Percentiles rank a stretch among this genome's conserved stretches.
phyloP scores from a whole-genome alignment of 2,329 filamentous ascomycete genomes.

The Penicillium hesseltinei region DNA sequence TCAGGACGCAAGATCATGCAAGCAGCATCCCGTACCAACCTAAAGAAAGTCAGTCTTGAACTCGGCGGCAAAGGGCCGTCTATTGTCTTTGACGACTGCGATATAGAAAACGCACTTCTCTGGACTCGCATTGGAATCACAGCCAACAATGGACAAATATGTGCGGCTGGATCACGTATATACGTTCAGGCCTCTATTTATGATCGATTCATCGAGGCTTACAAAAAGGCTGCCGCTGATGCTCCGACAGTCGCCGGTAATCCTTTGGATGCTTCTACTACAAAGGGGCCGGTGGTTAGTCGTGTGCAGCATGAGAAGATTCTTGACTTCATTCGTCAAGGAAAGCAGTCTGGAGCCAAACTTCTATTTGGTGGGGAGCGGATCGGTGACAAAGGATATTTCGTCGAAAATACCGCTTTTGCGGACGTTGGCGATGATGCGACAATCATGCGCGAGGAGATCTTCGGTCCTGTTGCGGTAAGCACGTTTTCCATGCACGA shows the following conservation, averaged over 20 bases:
- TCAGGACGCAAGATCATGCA: slow-evolving; percentile 32
- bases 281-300: slow-evolving; percentile 26
- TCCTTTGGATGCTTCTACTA: slow-evolving; percentile 21
- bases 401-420: slow-evolving; percentile 61
- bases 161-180: slow-evolving; percentile 32
- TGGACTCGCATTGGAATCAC: slow-evolving; percentile 33
- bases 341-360: slow-evolving; percentile 20
- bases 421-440: slow-evolving; percentile 50
- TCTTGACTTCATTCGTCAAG: slow-evolving; percentile 24
- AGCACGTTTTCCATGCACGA: not conserved
- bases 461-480: slow-evolving; percentile 56
- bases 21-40: slow-evolving; percentile 29
- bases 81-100: slow-evolving; percentile 37
- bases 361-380: slow-evolving; percentile 26
- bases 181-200: slow-evolving; percentile 36
- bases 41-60: slow-evolving; percentile 38
- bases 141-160: slow-evolving; percentile 35
- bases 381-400: slow-evolving; percentile 52
- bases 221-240: slow-evolving; percentile 54
- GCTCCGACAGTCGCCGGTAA: slow-evolving; percentile 36
- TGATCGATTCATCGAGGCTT: slow-evolving; percentile 30
- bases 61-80: slow-evolving; percentile 36
- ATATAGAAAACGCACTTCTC: slow-evolving; percentile 32
- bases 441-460: slow-evolving; percentile 53
- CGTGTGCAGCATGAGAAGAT: slow-evolving; percentile 23